phyloP scores from a whole-genome alignment of 805 yeast genomes.

The Yarrowia sp. region DNA sequence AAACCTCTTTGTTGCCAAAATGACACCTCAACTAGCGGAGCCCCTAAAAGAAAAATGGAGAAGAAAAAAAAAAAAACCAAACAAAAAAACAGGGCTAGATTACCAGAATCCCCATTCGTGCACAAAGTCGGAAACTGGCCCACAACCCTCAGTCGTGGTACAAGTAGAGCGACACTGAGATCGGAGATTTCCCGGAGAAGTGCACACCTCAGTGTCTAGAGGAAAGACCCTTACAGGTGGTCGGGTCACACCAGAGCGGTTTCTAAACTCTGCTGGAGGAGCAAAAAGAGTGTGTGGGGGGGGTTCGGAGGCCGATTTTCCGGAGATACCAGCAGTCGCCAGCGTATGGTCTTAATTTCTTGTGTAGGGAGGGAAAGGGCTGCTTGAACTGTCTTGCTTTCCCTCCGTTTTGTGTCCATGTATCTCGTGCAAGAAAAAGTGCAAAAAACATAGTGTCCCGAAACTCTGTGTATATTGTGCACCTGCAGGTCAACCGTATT shows the following conservation, averaged over 20 bases:
- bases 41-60: too few relatives aligned
- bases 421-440: conserved; percentile 18
- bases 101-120: too few relatives aligned
- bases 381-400: not conserved
- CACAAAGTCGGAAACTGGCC: too few relatives aligned
- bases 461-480: conserved; percentile 23
- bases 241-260: not conserved
- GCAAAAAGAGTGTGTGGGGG: not conserved
- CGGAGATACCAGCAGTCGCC: conserved; percentile 5
- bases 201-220: not conserved
- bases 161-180: too few relatives aligned
- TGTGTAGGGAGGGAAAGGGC: too few relatives aligned
- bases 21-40: too few relatives aligned
- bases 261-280: not conserved
- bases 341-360: too few relatives aligned
- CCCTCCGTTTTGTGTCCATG: not conserved
- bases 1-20: too few relatives aligned
- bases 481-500: conserved; percentile 3
- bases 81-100: too few relatives aligned
- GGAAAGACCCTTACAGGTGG: conserved; percentile 16
- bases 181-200: conserved; percentile 35
- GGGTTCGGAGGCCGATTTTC: not conserved
- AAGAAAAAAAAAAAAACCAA: too few relatives aligned
- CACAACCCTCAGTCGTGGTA: too few relatives aligned
- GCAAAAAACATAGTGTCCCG: conserved; percentile 12